phyloP scores from a whole-genome alignment of 1,284 basidiomycete species.

The Moesziomyces sp. region DNA sequence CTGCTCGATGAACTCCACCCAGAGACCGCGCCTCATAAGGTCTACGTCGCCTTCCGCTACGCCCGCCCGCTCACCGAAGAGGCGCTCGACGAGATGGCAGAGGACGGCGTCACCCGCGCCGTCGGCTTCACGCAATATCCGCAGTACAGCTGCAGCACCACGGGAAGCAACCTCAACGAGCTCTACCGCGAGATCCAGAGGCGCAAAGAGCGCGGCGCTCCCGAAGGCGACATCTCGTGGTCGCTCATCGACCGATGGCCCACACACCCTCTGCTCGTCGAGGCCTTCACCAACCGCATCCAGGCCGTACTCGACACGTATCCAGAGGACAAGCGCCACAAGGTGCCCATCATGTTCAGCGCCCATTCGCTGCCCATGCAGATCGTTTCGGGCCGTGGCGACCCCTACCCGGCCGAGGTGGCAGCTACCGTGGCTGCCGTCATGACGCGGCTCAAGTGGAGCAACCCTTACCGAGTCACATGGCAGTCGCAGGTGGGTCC shows the following conservation, averaged over 20 bases:
- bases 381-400: slow-evolving; percentile 76
- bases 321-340: slow-evolving; percentile 74
- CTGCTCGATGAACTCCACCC: slow-evolving; percentile 94
- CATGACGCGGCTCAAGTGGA: slow-evolving; percentile 64
- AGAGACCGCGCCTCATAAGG: slow-evolving; percentile 91
- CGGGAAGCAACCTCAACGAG: slow-evolving; percentile 95
- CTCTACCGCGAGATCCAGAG: slow-evolving; percentile 75
- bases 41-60: slow-evolving; percentile 78
- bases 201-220: slow-evolving; percentile 61
- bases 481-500: slow-evolving; percentile 99
- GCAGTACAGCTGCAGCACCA: slow-evolving; percentile 98
- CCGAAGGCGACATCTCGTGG: slow-evolving; percentile 81
- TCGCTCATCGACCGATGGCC: slow-evolving; percentile 99
- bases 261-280: slow-evolving; percentile 89
- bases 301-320: slow-evolving; percentile 84
- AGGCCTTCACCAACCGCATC: slow-evolving; percentile 91
- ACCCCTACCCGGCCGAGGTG: slow-evolving; percentile 96
- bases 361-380: slow-evolving; percentile 94
- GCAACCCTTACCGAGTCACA: slow-evolving; percentile 80
- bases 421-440: slow-evolving; percentile 78
- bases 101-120: slow-evolving; percentile 89
- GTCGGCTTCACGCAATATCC: slow-evolving; percentile 99
- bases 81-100: slow-evolving; percentile 83
- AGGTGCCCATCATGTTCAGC: slow-evolving; percentile 90
- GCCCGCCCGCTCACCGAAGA: slow-evolving; percentile 88